phyloP scores from a whole-genome alignment of 768 basidiomycete species.

The Atractiella rhizophila region DNA sequence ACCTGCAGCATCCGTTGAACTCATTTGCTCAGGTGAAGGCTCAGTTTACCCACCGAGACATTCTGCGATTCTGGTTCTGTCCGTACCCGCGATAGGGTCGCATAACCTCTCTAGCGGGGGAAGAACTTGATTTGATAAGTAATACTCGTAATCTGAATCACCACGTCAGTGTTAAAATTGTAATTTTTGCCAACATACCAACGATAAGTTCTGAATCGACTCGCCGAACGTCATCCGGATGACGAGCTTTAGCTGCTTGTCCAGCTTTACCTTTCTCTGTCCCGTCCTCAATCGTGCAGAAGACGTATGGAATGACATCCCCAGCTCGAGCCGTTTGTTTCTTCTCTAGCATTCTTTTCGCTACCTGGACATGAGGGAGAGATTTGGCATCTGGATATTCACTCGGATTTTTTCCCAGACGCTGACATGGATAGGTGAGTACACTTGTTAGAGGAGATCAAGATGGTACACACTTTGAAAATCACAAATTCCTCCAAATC shows the following conservation, averaged over 20 bases:
- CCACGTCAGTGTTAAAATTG: background rate
- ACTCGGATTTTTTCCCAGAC: conserved; percentile 83
- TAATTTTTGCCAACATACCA: conserved; percentile 27
- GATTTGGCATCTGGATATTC: conserved; percentile 88
- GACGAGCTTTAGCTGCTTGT: conserved; percentile 72
- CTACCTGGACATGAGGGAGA: conserved; percentile 93
- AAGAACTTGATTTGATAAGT: conserved; percentile 68
- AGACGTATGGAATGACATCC: conserved; percentile 88
- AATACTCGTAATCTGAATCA: conserved; percentile 58
- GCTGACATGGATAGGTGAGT: conserved; percentile 26
- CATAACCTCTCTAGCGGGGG: conserved; percentile 88
- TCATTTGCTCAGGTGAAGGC: background rate
- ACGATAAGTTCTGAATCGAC: conserved; percentile 42
- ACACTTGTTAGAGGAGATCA: background rate
- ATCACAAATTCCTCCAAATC: conserved; percentile 86
- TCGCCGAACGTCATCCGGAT: conserved; percentile 71
- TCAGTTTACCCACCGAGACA: conserved; percentile 57
- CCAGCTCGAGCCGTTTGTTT: conserved; percentile 57
- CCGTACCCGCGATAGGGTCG: conserved; percentile 87
- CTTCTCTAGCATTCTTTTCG: conserved; percentile 59
- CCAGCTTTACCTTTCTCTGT: conserved; percentile 42
- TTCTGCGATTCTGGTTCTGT: conserved; percentile 70
- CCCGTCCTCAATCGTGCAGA: conserved; percentile 48
- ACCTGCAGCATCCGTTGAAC: conserved; percentile 10
- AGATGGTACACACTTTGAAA: conserved; percentile 41